Percentiles rank a stretch among this genome's conserved stretches.
phyloP scores from a whole-genome alignment of 2,329 filamentous ascomycete genomes.

The Beauveria sp. region DNA sequence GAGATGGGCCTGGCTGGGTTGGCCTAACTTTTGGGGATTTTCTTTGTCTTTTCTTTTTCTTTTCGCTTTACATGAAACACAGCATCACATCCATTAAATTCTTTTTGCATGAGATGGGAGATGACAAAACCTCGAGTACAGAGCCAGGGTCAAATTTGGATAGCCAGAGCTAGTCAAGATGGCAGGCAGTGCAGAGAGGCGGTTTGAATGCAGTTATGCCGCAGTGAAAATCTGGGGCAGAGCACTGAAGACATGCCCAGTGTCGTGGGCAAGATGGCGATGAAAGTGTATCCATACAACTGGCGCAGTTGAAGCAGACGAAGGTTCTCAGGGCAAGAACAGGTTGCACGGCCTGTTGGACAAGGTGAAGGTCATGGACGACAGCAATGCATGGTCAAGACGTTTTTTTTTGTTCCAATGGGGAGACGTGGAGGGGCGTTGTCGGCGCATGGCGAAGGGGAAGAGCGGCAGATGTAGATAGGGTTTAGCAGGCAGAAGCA shows the following conservation, averaged over 20 bases:
- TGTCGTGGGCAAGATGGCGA: not conserved
- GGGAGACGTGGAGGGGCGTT: not conserved
- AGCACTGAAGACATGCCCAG: not conserved
- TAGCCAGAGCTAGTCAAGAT: slow-evolving; percentile 7
- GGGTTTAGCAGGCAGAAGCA: not conserved
- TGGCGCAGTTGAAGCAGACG: not conserved
- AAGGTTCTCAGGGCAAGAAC: not conserved
- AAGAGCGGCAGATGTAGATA: slow-evolving; percentile 2
- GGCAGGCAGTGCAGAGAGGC: not conserved
- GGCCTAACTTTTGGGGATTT: not conserved
- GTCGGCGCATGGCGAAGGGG: not conserved
- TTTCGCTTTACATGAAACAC: slow-evolving; percentile 8
- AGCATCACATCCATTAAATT: slow-evolving; percentile 6
- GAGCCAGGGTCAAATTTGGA: slow-evolving; percentile 3
- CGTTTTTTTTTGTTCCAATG: not conserved
- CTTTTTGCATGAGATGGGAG: slow-evolving; percentile 6
- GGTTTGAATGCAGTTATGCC: not conserved
- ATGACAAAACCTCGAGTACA: not conserved
- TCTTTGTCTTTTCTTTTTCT: not conserved
- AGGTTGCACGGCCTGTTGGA: slow-evolving; percentile 1
- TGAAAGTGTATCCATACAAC: not conserved
- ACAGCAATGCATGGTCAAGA: not conserved
- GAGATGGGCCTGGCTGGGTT: not conserved
- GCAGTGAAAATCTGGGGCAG: not conserved
- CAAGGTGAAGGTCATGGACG: slow-evolving; percentile 2